A percentile compares a stretch with the other conserved stretches of the same genome.
Evolutionary conservation across 495 filamentous ascomycete species (phyloP).

Genomic region (Trichocladium uniseriatum): DNA sequence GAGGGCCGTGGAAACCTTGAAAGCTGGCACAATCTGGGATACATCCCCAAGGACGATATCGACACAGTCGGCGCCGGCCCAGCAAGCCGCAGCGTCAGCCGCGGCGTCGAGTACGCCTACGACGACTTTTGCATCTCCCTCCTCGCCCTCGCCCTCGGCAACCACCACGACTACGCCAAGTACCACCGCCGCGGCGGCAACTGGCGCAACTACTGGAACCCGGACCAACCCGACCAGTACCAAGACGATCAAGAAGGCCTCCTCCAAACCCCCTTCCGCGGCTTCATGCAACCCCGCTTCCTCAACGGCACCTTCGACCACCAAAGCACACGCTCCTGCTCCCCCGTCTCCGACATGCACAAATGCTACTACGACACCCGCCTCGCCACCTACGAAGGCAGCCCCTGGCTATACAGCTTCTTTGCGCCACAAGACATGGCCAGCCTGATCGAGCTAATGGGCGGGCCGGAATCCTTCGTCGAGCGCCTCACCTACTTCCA

Average conservation of each 20-base stretch:
- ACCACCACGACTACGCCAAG: slow-evolving; percentile 41
- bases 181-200: slow-evolving; percentile 48
- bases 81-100: slow-evolving; percentile 51
- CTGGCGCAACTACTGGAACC: slow-evolving; percentile 48
- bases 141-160: slow-evolving; percentile 45
- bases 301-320: slow-evolving; percentile 55
- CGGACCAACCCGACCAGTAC: slow-evolving; percentile 31
- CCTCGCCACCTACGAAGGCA: slow-evolving; percentile 62
- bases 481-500: slow-evolving; percentile 57
- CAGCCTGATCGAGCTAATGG: slow-evolving; percentile 46
- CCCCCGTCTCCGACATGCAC: slow-evolving; percentile 36
- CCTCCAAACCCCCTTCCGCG: slow-evolving; percentile 42
- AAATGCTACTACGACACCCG: slow-evolving; percentile 47
- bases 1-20: slow-evolving; percentile 56
- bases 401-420: slow-evolving; percentile 61
- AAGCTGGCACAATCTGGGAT: slow-evolving; percentile 52
- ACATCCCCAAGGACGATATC: slow-evolving; percentile 53
- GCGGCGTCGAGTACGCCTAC: slow-evolving; percentile 67
- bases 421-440: slow-evolving; percentile 68
- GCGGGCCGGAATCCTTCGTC: slow-evolving; percentile 49
- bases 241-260: slow-evolving; percentile 14
- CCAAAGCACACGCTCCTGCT: slow-evolving; percentile 59
- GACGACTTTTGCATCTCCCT: slow-evolving; percentile 55
- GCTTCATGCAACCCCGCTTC: slow-evolving; percentile 60
- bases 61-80: slow-evolving; percentile 52